phyloP scores from a whole-genome alignment of 352 stramenopile species.

The Phytophthora aleatoria region DNA sequence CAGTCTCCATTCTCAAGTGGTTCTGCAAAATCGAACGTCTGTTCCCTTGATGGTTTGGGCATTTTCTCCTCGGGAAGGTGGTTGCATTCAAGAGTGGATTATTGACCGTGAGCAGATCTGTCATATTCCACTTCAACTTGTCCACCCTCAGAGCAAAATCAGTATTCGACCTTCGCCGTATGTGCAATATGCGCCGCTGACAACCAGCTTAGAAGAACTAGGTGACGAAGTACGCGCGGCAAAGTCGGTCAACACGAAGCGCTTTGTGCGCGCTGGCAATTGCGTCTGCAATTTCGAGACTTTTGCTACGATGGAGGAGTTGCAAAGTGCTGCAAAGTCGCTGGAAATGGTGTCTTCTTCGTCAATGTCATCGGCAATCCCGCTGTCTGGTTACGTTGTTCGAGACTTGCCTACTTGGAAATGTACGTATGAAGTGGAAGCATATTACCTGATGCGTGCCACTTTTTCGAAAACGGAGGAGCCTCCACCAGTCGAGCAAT shows the following conservation, averaged over 20 bases:
- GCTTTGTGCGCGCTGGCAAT: conserved; percentile 78
- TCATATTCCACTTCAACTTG: conserved; percentile 82
- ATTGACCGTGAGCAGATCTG: conserved; percentile 85
- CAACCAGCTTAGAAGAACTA: conserved; percentile 81
- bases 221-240: conserved; percentile 70
- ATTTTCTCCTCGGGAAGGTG: conserved; percentile 83
- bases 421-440: conserved; percentile 89
- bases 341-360: conserved; percentile 37
- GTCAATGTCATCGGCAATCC: conserved; percentile 45
- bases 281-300: conserved; percentile 85
- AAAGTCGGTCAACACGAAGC: conserved; percentile 78
- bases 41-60: conserved; percentile 89
- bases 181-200: conserved; percentile 84
- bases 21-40: conserved; percentile 87
- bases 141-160: conserved; percentile 88
- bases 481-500: conserved; percentile 21
- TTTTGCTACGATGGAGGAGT: conserved; percentile 74
- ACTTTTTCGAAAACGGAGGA: conserved; percentile 78
- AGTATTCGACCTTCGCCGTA: conserved; percentile 85
- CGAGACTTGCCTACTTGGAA: conserved; percentile 87
- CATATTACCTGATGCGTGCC: conserved; percentile 86
- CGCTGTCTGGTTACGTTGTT: conserved; percentile 81
- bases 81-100: conserved; percentile 79
- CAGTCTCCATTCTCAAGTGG: conserved; percentile 86
- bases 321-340: conserved; percentile 54